Conservation (phyloP, 1,139 yeast genomes). For the Yamadazyma diddensiae region DNA sequence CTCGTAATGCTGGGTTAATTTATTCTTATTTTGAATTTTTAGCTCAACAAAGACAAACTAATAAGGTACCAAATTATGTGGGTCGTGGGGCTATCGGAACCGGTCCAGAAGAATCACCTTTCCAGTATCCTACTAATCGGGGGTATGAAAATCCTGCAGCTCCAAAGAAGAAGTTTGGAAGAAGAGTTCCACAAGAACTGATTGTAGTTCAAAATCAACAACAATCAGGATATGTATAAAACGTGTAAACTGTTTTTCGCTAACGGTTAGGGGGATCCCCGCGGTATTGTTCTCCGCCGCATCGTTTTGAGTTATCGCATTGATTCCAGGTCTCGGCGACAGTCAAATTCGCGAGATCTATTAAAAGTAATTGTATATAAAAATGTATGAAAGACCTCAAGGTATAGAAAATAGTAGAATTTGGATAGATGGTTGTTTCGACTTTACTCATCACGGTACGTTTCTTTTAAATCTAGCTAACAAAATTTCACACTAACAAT, state of each 20-base stretch:
- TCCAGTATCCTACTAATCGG: constrained; percentile 1
- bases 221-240: constrained; percentile 27
- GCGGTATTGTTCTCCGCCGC: no score
- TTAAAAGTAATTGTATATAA: no score
- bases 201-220: constrained; percentile 24
- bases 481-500: constrained; percentile 2
- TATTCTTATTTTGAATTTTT: constrained; percentile 47
- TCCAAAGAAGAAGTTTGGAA: constrained; percentile 3
- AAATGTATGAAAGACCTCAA: constrained; percentile 43
- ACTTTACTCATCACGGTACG: constrained; percentile 92
- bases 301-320: no score
- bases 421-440: constrained; percentile 98
- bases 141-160: constrained; percentile 3
- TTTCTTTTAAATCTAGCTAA: no score
- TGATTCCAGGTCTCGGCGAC: no score
- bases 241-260: no score
- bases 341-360: no score
- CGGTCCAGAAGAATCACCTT: constrained; percentile 6
- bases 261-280: not conserved
- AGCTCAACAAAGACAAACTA: constrained; percentile 30
- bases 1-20: constrained; percentile 79
- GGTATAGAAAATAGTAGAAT: constrained; percentile 48
- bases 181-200: constrained; percentile 7
- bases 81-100: constrained; percentile 19
- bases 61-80: constrained; percentile 19